These are phyloP conservation scores for Melanomma pulvis-pyrius DNA, from an alignment of 495 filamentous ascomycete species.

Conservation along the genomic window DNA sequence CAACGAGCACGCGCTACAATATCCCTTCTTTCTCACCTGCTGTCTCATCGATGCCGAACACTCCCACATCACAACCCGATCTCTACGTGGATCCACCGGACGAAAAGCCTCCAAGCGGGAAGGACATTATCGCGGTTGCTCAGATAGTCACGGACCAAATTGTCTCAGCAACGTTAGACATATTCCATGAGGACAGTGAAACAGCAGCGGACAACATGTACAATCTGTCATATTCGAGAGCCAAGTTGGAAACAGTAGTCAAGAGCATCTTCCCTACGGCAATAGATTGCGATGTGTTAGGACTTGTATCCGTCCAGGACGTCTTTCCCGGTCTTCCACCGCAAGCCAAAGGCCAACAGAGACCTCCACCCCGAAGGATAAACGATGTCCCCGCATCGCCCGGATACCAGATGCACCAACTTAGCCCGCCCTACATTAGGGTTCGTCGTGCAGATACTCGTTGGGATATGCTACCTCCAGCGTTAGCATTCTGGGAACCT, in stretches of 20 bases:
- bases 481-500: constrained; percentile 87
- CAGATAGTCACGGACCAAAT: constrained; percentile 67
- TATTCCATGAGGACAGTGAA: constrained; percentile 19
- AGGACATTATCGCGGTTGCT: constrained; percentile 59
- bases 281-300: constrained; percentile 20
- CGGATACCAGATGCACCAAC: constrained; percentile 41
- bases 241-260: constrained; percentile 5
- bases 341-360: constrained; percentile 30
- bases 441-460: constrained; percentile 73
- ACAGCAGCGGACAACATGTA: neutral
- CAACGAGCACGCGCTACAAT: constrained; percentile 6
- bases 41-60: constrained; percentile 57
- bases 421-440: constrained; percentile 70
- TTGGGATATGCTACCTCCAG: constrained; percentile 77
- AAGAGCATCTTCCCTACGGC: constrained; percentile 32
- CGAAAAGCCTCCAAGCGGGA: constrained; percentile 31
- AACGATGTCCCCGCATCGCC: constrained; percentile 22
- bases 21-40: constrained; percentile 43
- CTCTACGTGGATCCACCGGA: constrained; percentile 7
- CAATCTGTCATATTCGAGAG: neutral
- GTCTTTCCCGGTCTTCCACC: constrained; percentile 28
- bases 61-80: constrained; percentile 37
- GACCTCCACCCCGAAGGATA: constrained; percentile 24
- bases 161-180: constrained; percentile 42
- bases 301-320: constrained; percentile 27